These are phyloP conservation scores for Trichoderma harzianum DNA, from an alignment of 2,329 filamentous ascomycete genomes.

Conservation along the genomic window DNA sequence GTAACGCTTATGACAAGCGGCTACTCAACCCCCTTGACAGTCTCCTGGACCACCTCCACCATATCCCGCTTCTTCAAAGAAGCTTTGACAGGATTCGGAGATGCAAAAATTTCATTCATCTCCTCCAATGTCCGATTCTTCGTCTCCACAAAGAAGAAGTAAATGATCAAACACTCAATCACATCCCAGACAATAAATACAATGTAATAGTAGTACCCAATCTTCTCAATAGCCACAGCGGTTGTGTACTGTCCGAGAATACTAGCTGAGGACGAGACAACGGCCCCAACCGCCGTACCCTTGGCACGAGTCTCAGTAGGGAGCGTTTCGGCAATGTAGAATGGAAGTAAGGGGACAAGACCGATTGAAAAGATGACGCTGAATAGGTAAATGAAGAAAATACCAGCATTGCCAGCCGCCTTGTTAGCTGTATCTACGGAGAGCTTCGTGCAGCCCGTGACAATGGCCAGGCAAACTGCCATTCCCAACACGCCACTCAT, in stretches of 20 bases:
- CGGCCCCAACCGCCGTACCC: constrained; percentile 13
- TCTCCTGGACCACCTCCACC: not conserved
- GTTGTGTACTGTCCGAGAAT: constrained; percentile 17
- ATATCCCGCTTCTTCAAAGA: constrained; percentile 1
- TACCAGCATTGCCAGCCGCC: constrained; percentile 55
- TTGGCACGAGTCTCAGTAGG: constrained; percentile 23
- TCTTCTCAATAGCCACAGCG: constrained; percentile 17
- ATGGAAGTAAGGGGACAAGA: constrained; percentile 18
- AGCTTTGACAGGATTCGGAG: constrained; percentile 19
- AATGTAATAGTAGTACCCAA: constrained; percentile 38
- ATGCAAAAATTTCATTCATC: constrained; percentile 28
- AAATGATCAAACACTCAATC: constrained; percentile 30
- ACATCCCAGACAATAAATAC: constrained; percentile 34
- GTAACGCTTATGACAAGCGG: not conserved
- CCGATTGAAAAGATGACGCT: constrained; percentile 36
- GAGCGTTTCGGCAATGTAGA: constrained; percentile 24
- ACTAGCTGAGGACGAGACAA: constrained; percentile 13
- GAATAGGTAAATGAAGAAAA: constrained; percentile 58
- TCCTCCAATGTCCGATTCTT: constrained; percentile 29
- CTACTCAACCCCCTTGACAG: not conserved
- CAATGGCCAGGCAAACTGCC: constrained; percentile 50
- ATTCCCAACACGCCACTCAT: constrained; percentile 28
- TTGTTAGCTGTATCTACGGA: constrained; percentile 43
- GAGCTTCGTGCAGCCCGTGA: constrained; percentile 43
- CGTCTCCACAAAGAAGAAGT: constrained; percentile 35